These are phyloP conservation scores for Geosmithia morbida DNA, from an alignment of 2,329 filamentous ascomycete species.

Conservation along the genomic window DNA sequence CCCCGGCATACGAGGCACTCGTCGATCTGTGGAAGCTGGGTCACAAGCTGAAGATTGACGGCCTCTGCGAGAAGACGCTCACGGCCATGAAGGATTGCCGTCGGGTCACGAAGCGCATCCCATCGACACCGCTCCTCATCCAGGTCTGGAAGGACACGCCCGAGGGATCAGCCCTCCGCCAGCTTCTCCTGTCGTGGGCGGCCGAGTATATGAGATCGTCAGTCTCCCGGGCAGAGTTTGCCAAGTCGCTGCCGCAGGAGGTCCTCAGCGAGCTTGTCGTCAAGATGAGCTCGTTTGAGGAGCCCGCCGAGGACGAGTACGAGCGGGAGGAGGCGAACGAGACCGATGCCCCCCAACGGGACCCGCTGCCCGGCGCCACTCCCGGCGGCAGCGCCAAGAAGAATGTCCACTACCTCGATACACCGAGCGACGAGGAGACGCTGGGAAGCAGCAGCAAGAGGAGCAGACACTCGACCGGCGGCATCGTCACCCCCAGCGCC, in stretches of 20 bases:
- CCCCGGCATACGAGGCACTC: conserved; percentile 38
- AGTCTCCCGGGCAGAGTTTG: conserved; percentile 40
- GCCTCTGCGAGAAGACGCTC: conserved; percentile 40
- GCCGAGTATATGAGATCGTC: conserved; percentile 49
- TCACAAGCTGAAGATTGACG: conserved; percentile 33
- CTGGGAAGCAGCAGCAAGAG: conserved; percentile 16
- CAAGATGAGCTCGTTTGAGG: conserved; percentile 42
- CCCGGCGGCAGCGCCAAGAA: conserved; percentile 14
- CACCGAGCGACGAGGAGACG: conserved; percentile 23
- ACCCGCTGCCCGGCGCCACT: conserved; percentile 8
- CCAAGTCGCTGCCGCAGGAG: conserved; percentile 44
- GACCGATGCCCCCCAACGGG: neutral
- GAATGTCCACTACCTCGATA: conserved; percentile 34
- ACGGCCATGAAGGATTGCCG: conserved; percentile 43
- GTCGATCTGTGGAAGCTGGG: conserved; percentile 44
- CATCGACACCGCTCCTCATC: conserved; percentile 41
- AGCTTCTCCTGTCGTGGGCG: conserved; percentile 44
- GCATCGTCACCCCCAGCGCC: conserved; percentile 4
- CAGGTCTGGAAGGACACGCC: conserved; percentile 49
- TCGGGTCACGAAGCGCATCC: conserved; percentile 36
- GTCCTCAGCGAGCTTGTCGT: conserved; percentile 49
- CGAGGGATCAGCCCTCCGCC: conserved; percentile 42
- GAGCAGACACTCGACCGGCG: conserved; percentile 22
- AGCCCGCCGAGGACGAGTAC: conserved; percentile 6
- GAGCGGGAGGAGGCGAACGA: neutral